Conservation (phyloP, 1,139 yeast species). For the Pichia sp. region DNA sequence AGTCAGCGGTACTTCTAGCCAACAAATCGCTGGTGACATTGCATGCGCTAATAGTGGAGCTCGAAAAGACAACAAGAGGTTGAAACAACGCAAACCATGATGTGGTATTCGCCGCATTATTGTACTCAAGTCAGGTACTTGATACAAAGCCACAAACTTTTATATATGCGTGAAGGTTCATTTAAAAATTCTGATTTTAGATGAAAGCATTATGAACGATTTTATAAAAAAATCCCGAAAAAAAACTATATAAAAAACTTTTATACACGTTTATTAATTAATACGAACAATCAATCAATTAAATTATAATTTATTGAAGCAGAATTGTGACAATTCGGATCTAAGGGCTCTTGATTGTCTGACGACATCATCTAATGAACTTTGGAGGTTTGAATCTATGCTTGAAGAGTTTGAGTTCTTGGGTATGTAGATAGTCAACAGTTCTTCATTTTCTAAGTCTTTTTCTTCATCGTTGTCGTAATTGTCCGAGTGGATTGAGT, state of each 20-base stretch:
- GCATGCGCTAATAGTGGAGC: background rate
- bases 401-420: conserved; percentile 27
- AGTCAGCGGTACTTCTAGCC: conserved; percentile 3
- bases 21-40: conserved; percentile 2
- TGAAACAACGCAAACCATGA: background rate
- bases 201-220: too few species aligned
- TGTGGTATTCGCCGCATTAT: background rate
- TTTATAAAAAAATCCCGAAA: too few species aligned
- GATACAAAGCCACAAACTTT: too few species aligned
- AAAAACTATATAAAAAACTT: too few species aligned
- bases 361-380: conserved; percentile 39
- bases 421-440: conserved; percentile 52
- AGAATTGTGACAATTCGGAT: conserved; percentile 41
- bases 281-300: too few species aligned
- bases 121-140: background rate
- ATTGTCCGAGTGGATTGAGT: conserved; percentile 21
- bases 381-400: conserved; percentile 6
- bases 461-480: conserved; percentile 9
- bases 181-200: too few species aligned
- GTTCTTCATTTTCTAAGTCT: conserved; percentile 36
- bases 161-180: too few species aligned
- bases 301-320: conserved; percentile 16
- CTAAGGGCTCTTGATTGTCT: conserved; percentile 45
- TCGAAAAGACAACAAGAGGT: background rate
- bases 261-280: too few species aligned